Conservation (phyloP, 202 grass and related monocot genomes). For the Alloteropsis angusta region DNA sequence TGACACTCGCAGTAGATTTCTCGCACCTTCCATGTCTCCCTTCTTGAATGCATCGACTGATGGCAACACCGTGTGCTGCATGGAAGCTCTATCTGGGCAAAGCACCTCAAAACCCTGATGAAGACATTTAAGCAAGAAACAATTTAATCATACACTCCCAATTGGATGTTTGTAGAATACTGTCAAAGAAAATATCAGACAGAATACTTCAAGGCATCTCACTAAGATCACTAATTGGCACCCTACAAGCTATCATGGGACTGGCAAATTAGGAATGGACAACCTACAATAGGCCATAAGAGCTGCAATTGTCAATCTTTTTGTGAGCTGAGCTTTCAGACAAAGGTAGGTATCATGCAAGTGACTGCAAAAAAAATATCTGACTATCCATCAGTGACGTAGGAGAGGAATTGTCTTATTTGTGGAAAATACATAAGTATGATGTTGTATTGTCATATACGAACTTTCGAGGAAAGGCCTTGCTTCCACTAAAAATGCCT, state of each 20-base stretch:
- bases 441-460: neutral
- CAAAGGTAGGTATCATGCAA: conserved; percentile 21
- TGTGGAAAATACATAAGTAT: neutral
- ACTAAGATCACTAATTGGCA: conserved; percentile 15
- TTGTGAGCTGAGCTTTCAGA: conserved; percentile 17
- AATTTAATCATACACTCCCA: neutral
- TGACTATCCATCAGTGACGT: conserved; percentile 13
- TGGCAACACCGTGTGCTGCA: conserved; percentile 60
- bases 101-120: conserved; percentile 73
- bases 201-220: conserved; percentile 16
- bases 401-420: neutral
- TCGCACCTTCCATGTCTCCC: conserved; percentile 66
- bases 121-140: conserved; percentile 1
- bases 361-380: neutral
- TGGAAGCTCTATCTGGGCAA: conserved; percentile 54
- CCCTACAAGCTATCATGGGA: conserved; percentile 1
- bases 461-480: neutral
- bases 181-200: neutral
- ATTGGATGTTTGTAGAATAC: neutral
- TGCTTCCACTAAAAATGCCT: conserved; percentile 1
- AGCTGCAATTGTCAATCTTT: conserved; percentile 18
- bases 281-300: conserved; percentile 8
- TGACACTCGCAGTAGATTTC: conserved; percentile 61
- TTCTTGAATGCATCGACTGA: conserved; percentile 45
- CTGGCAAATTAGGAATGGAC: conserved; percentile 14